Evolutionary conservation across 208 protist genomes (phyloP).

Genomic region (Zelonia costaricensis): DNA sequence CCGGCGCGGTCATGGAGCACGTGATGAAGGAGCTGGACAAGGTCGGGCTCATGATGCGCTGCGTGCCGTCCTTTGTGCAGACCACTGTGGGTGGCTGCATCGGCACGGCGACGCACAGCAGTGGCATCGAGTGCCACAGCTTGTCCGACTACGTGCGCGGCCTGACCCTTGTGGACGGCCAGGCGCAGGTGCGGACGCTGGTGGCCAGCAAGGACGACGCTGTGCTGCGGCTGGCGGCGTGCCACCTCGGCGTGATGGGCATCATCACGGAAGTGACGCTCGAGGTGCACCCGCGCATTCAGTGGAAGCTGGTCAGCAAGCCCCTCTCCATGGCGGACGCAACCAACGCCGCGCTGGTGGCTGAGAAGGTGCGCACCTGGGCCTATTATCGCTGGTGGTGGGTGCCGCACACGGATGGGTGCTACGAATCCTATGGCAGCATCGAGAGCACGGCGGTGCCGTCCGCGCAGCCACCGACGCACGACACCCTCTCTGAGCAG

Average conservation of each 20-base stretch:
- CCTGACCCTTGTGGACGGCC: constrained; percentile 55
- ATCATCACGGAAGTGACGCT: constrained; percentile 68
- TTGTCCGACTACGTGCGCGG: constrained; percentile 57
- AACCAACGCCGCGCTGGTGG: constrained; percentile 30
- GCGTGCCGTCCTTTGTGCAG: constrained; percentile 66
- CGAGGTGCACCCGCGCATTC: constrained; percentile 40
- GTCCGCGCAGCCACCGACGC: background rate
- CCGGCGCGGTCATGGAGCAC: constrained; percentile 48
- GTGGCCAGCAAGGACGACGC: constrained; percentile 10
- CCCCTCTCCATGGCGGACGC: constrained; percentile 46
- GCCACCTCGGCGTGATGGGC: constrained; percentile 67
- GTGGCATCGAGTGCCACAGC: constrained; percentile 39
- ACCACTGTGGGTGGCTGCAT: constrained; percentile 68
- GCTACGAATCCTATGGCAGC: constrained; percentile 66
- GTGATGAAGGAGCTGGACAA: constrained; percentile 48
- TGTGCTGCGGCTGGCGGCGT: constrained; percentile 49
- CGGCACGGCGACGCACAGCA: constrained; percentile 69
- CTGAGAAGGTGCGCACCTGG: constrained; percentile 24
- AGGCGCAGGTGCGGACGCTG: constrained; percentile 28
- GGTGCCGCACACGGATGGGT: constrained; percentile 75
- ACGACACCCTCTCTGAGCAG: too few relatives aligned
- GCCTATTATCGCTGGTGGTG: constrained; percentile 84
- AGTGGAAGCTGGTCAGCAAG: constrained; percentile 51
- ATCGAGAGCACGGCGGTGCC: constrained; percentile 12
- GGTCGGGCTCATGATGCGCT: constrained; percentile 57